Evolutionary conservation across 2,329 filamentous ascomycete genomes (phyloP).

Genomic region (Mariannaea sp.): DNA sequence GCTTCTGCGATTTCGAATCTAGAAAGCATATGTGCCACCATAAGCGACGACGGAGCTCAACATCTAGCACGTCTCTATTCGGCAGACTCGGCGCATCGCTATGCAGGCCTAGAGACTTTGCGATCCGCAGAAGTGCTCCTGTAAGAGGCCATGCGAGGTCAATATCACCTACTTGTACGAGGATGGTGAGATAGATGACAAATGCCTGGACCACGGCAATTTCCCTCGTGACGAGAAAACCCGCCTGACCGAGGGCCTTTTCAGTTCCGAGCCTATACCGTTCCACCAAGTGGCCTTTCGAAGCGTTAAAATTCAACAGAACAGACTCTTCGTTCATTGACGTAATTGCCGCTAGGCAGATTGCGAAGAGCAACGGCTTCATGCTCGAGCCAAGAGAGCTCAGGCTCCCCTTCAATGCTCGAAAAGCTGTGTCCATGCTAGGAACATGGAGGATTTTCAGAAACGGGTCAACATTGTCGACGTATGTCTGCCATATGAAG

Average conservation of each 20-base stretch:
- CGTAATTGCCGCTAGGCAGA: constrained; percentile 36
- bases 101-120: constrained; percentile 31
- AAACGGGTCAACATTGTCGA: constrained; percentile 40
- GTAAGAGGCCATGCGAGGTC: constrained; percentile 35
- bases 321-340: constrained; percentile 34
- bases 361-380: constrained; percentile 35
- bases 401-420: constrained; percentile 26
- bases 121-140: constrained; percentile 33
- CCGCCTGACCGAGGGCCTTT: constrained; percentile 31
- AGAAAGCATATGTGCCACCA: constrained; percentile 41
- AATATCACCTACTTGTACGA: constrained; percentile 26
- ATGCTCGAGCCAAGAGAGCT: constrained; percentile 21
- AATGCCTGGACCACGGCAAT: constrained; percentile 35
- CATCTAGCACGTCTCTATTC: constrained; percentile 9
- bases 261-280: constrained; percentile 33
- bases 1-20: constrained; percentile 26
- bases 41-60: constrained; percentile 30
- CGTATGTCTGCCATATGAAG: constrained; percentile 40
- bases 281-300: constrained; percentile 25
- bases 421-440: constrained; percentile 26
- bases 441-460: constrained; percentile 39
- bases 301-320: constrained; percentile 20
- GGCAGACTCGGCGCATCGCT: not conserved
- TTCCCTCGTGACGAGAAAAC: constrained; percentile 32
- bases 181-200: constrained; percentile 34